phyloP scores from a whole-genome alignment of 768 basidiomycete genomes.

The Pulveroboletus frians region DNA sequence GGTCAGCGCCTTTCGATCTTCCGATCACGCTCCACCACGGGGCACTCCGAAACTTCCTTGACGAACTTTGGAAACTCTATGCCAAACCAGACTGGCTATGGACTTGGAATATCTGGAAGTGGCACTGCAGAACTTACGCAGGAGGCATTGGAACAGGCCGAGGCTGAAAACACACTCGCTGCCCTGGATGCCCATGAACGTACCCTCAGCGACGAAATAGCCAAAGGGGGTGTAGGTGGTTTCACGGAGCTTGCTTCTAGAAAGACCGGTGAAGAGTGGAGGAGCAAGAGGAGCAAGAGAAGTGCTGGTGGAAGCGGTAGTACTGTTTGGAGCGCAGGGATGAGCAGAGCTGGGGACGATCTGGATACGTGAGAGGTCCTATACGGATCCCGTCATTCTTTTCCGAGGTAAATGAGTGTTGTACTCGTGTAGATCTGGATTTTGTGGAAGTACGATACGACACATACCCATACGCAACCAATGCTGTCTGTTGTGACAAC shows the following conservation, averaged over 20 bases:
- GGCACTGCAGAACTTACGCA: constrained; percentile 52
- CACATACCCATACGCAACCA: constrained; percentile 20
- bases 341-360: constrained; percentile 57
- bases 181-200: constrained; percentile 80
- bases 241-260: constrained; percentile 72
- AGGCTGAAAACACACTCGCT: constrained; percentile 70
- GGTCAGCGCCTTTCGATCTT: constrained; percentile 68
- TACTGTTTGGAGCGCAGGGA: constrained; percentile 85
- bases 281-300: constrained; percentile 43
- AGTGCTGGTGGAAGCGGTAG: constrained; percentile 66
- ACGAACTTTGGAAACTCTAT: constrained; percentile 39
- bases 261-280: constrained; percentile 47
- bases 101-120: constrained; percentile 25
- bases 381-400: not conserved
- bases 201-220: constrained; percentile 64
- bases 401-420: constrained; percentile 5
- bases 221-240: constrained; percentile 65
- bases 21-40: constrained; percentile 43
- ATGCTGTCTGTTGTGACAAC: constrained; percentile 12
- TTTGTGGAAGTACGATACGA: constrained; percentile 16
- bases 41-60: constrained; percentile 45
- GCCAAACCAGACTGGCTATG: constrained; percentile 32
- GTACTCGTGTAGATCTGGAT: constrained; percentile 17
- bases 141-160: constrained; percentile 72
- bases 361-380: constrained; percentile 27